phyloP scores from a whole-genome alignment of 2,329 filamentous ascomycete genomes.

The Uncinocarpus reesii region DNA sequence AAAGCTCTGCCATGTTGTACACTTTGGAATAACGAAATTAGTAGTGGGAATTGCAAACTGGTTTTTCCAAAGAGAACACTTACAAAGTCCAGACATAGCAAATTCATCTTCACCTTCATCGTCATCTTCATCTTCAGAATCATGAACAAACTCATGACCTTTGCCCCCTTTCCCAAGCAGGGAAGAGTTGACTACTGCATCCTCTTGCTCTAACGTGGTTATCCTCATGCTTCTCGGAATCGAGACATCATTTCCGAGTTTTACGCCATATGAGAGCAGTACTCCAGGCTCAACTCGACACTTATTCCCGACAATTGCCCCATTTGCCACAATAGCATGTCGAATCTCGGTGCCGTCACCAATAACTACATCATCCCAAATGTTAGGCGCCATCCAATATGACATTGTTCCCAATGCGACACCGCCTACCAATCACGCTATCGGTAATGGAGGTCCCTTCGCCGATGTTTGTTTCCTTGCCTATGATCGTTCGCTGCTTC shows the following conservation, averaged over 20 bases:
- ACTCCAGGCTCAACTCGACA: conserved; percentile 61
- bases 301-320: conserved; percentile 58
- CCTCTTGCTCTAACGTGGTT: conserved; percentile 37
- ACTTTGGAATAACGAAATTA: conserved; percentile 25
- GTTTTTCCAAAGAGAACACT: conserved; percentile 3
- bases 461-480: conserved; percentile 64
- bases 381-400: conserved; percentile 65
- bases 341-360: conserved; percentile 62
- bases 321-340: conserved; percentile 65
- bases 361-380: conserved; percentile 77
- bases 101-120: conserved; percentile 56
- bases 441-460: conserved; percentile 59
- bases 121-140: conserved; percentile 58
- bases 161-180: conserved; percentile 50
- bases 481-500: conserved; percentile 61
- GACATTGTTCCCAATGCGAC: conserved; percentile 77
- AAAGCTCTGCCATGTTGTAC: conserved; percentile 43
- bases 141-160: conserved; percentile 55
- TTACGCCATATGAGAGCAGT: conserved; percentile 69
- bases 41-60: not conserved
- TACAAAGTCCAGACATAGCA: conserved; percentile 35
- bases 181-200: conserved; percentile 39
- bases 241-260: conserved; percentile 52
- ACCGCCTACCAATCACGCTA: conserved; percentile 73
- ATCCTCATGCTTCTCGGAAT: conserved; percentile 35